A percentile compares a stretch with the other conserved stretches of the same genome.
Conservation (phyloP, 176 grass and related monocot species). For the Triticum timopheevii region DNA sequence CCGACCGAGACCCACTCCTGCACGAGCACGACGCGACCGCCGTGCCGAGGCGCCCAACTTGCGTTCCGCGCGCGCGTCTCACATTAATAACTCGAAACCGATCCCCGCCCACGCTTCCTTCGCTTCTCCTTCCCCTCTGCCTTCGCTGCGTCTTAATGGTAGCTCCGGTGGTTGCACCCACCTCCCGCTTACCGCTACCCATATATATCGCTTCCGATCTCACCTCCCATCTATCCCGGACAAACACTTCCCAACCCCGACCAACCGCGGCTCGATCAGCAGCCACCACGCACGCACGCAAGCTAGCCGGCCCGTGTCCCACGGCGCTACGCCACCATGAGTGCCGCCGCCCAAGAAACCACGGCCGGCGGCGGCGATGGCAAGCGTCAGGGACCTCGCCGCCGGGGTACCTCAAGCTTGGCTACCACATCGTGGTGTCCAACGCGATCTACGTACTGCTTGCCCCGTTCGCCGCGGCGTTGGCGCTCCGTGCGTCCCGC, state of each 20-base stretch:
- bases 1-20: not conserved
- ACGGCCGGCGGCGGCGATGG: not conserved
- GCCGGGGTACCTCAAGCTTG: constrained; percentile 24
- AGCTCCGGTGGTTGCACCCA: no score
- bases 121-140: not conserved
- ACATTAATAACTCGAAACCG: not conserved
- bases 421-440: constrained; percentile 51
- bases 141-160: no score
- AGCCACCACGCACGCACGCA: no score
- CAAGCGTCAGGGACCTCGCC: not conserved
- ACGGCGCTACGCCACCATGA: no score
- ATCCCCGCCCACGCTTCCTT: not conserved
- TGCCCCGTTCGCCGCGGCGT: not conserved
- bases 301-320: no score
- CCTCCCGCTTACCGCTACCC: no score
- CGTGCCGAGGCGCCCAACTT: not conserved
- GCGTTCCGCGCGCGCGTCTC: not conserved
- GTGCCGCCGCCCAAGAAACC: no score
- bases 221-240: no score
- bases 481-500: not conserved
- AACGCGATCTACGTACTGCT: constrained; percentile 50
- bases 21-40: not conserved
- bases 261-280: no score
- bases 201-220: no score
- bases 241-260: no score